Evolutionary conservation across 768 basidiomycete genomes (phyloP).

Genomic region (Porpolomopsis calyptriformis): DNA sequence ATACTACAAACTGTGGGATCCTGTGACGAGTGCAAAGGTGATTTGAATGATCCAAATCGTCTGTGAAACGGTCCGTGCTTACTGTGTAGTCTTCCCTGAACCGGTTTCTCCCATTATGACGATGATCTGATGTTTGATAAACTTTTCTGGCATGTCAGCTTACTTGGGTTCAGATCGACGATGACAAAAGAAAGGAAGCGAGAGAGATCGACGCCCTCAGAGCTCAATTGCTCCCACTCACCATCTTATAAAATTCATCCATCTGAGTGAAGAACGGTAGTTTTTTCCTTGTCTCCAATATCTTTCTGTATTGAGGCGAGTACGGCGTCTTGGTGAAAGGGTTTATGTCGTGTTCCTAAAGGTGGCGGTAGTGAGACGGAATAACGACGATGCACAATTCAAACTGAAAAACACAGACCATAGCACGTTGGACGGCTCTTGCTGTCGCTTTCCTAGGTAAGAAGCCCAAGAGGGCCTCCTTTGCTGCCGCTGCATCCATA

Average conservation of each 20-base stretch:
- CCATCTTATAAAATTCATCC: slow-evolving; percentile 85
- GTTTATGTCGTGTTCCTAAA: slow-evolving; percentile 69
- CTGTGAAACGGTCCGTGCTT: slow-evolving; percentile 21
- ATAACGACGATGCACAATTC: background rate
- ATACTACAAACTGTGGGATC: slow-evolving; percentile 95
- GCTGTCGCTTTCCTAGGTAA: slow-evolving; percentile 59
- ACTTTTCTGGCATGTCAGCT: slow-evolving; percentile 34
- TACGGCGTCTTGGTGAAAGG: slow-evolving; percentile 81
- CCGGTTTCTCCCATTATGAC: slow-evolving; percentile 93
- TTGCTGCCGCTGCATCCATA: too few species aligned
- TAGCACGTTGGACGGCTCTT: slow-evolving; percentile 51
- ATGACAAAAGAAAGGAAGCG: slow-evolving; percentile 11
- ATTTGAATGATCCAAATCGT: slow-evolving; percentile 5
- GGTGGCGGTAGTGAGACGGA: background rate
- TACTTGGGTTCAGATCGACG: slow-evolving; percentile 7
- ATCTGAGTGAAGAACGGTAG: slow-evolving; percentile 89
- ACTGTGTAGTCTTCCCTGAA: slow-evolving; percentile 94
- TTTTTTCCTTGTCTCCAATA: slow-evolving; percentile 74
- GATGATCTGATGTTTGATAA: slow-evolving; percentile 71
- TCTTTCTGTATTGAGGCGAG: slow-evolving; percentile 73
- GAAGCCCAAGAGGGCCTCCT: slow-evolving; percentile 64
- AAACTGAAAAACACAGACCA: slow-evolving; percentile 41
- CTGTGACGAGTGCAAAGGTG: slow-evolving; percentile 31
- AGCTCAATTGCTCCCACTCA: slow-evolving; percentile 40
- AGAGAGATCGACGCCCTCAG: slow-evolving; percentile 28